phyloP scores from a whole-genome alignment of 441 rosid genomes.

The Pelargonium australe region DNA sequence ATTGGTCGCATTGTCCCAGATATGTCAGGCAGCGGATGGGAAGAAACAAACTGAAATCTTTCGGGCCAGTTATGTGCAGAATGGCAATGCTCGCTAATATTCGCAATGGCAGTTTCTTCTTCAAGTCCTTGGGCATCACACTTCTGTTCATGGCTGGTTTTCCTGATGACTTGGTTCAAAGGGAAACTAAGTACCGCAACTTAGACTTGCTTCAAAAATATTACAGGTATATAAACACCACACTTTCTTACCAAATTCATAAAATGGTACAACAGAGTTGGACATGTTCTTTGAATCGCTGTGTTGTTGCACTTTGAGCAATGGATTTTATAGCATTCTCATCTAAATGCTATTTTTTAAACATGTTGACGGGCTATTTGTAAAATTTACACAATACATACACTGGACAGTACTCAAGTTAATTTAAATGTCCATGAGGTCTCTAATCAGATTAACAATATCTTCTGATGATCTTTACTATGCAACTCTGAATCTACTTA shows the following conservation, averaged over 20 bases:
- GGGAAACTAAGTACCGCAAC: conserved; percentile 49
- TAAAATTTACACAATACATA: too few species aligned
- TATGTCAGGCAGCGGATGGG: conserved; percentile 70
- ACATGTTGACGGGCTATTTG: too few species aligned
- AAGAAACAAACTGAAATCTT: conserved; percentile 56
- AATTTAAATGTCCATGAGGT: not conserved
- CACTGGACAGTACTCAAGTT: not conserved
- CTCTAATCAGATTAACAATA: not conserved
- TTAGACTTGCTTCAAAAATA: conserved; percentile 52
- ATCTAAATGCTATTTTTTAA: too few species aligned
- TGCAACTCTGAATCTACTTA: not conserved
- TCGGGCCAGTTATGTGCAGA: conserved; percentile 46
- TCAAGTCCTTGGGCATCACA: conserved; percentile 57
- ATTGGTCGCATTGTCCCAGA: conserved; percentile 25
- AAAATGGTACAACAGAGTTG: not conserved
- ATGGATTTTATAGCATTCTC: too few species aligned
- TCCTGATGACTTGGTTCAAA: conserved; percentile 42
- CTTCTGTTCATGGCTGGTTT: conserved; percentile 61
- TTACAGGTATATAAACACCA: conserved; percentile 35
- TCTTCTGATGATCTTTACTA: not conserved
- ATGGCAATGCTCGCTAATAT: conserved; percentile 45
- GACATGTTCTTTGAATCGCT: not conserved
- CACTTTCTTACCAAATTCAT: not conserved
- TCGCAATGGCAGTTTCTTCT: conserved; percentile 59
- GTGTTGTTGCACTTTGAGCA: too few species aligned